Evolutionary conservation across 768 basidiomycete species (phyloP), one percentile per base, ranked within the genome.

Genomic region (Suillus occidentalis): DNA sequence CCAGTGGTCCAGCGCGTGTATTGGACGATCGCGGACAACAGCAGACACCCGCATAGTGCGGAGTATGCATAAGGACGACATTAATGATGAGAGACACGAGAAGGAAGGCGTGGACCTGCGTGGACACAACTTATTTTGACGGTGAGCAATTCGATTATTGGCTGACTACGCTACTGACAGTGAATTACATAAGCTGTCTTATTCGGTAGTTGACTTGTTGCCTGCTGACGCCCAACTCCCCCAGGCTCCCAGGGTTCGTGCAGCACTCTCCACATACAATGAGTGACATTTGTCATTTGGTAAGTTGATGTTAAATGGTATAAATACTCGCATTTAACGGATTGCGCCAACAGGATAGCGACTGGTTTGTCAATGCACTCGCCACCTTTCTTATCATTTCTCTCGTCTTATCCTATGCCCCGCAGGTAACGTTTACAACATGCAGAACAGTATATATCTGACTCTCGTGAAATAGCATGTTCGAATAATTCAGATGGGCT

Each of bases 361-460:
- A 95, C 75, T 85, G 88, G 81, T 83, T 87, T 67, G 85, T 87
- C 4, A 62, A 73, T 43, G 82, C 86, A n/a, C 71, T 86, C 14
- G 83, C 96, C 34, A 88, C 89, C 0, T 74, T 81, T 12, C 78
- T 86, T 36, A 86, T 97, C 22, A 86, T 85, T 70, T 95, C 96
- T 6, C 81, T 97, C 52, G 75, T 94, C 62, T 70, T 93, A 53
- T 95, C 94, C 31, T 97, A 97, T 78, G 73, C 87, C 3, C 96
- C 95, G 1, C 94, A 95, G 79, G 91, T 90, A 52, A 36, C 78
- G 63, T 7, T 25, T 13, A 42, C 58, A 31, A 14, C 18, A 31
- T 12, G 58, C 10, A 1, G 28, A 40, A 28, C 40, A 59, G 12
- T 31, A 20, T 28, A 31, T 3, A 42, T 31, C 25, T 59, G 18